These are phyloP conservation scores for Fusarium sp. DNA, from an alignment of 2,329 filamentous ascomycete genomes.

Conservation along the genomic window DNA sequence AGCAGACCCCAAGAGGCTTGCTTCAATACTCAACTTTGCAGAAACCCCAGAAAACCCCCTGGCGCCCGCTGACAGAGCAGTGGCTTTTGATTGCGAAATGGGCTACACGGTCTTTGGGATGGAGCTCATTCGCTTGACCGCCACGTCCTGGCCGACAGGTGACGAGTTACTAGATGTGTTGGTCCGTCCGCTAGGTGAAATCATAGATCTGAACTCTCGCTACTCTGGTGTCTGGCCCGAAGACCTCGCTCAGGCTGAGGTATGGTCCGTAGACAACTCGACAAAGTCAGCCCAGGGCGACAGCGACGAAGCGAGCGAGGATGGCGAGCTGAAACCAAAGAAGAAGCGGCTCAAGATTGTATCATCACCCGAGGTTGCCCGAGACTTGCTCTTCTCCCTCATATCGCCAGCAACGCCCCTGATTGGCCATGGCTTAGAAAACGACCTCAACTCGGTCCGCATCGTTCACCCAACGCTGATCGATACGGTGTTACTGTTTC, in stretches of 20 bases:
- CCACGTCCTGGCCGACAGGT: constrained; percentile 84
- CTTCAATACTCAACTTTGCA: constrained; percentile 80
- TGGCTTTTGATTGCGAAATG: constrained; percentile 98
- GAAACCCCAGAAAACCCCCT: constrained; percentile 74
- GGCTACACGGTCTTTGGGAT: constrained; percentile 89
- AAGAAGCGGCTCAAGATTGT: constrained; percentile 73
- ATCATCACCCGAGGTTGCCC: constrained; percentile 75
- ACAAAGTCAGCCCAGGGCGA: constrained; percentile 41
- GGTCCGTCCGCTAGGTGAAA: constrained; percentile 82
- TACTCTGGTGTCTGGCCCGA: constrained; percentile 88
- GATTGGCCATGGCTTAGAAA: constrained; percentile 93
- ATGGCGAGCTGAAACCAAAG: constrained; percentile 41
- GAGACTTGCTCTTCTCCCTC: constrained; percentile 78
- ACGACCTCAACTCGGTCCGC: constrained; percentile 87
- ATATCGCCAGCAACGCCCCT: constrained; percentile 81
- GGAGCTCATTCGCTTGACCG: constrained; percentile 89
- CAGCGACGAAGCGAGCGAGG: constrained; percentile 41
- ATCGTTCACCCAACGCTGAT: constrained; percentile 86
- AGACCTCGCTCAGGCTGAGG: constrained; percentile 74
- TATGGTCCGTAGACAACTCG: constrained; percentile 54
- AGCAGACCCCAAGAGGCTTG: constrained; percentile 77
- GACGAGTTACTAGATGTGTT: constrained; percentile 82
- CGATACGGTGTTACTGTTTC: constrained; percentile 86
- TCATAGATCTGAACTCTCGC: constrained; percentile 89
- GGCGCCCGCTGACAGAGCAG: constrained; percentile 64